A percentile compares a stretch with the other conserved stretches of the same genome.
phyloP scores from a whole-genome alignment of 768 basidiomycete genomes.

The Kwoniella mangroviensis region DNA sequence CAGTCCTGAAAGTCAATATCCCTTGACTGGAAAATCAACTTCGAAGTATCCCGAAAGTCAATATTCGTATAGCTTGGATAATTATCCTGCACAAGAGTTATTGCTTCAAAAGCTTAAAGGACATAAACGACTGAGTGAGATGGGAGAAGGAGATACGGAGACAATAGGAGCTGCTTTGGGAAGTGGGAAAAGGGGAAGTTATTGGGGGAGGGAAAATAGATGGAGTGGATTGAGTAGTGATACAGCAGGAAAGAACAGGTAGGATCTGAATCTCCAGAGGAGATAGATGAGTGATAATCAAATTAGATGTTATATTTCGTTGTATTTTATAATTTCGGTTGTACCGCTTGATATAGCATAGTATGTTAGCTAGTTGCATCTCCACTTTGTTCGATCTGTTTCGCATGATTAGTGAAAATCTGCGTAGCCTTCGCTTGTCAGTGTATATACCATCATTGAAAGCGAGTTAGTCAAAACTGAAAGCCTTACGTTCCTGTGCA shows the following conservation, averaged over 20 bases:
- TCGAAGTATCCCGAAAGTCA: constrained; percentile 9
- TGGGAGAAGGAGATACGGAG: neutral
- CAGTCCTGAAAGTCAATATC: constrained; percentile 4
- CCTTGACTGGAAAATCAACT: neutral
- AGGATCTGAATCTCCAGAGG: neutral
- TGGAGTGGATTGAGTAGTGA: neutral
- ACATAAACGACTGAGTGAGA: neutral
- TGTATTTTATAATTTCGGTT: neutral
- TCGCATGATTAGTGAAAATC: neutral
- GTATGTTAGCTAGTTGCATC: no score
- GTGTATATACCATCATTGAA: no score
- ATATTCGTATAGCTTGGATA: constrained; percentile 13
- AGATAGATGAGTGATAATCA: neutral
- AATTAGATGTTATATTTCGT: no score
- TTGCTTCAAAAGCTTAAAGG: neutral
- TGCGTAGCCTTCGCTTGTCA: no score
- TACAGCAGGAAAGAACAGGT: neutral
- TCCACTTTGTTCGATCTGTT: no score
- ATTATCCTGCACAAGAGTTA: constrained; percentile 4
- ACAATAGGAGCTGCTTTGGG: constrained; percentile 31
- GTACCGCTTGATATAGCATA: neutral
- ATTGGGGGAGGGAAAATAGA: neutral
- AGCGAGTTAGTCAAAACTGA: no score
- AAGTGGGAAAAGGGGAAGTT: constrained; percentile 28
- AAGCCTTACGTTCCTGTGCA: no score